Evolutionary conservation across 2,329 filamentous ascomycete species (phyloP), one percentile per base, ranked within the genome.

Genomic region (Talaromyces islandicus): DNA sequence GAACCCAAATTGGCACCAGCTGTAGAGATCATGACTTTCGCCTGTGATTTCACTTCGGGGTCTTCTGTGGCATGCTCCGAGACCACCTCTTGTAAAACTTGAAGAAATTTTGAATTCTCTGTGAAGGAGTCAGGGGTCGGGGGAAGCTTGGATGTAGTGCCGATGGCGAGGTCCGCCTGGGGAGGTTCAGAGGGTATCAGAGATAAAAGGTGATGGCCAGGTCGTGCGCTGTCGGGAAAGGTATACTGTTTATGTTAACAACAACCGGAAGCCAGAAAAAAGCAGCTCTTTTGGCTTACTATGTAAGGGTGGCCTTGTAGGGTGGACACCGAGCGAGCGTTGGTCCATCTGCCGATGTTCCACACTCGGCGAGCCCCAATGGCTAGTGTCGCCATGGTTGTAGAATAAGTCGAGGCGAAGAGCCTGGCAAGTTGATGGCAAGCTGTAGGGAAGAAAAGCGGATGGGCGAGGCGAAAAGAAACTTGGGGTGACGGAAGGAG

Each of bases 21-120:
- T 2, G 82, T 81, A 2, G 83, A 86, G 5, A 81, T 80, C 75
- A 85, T 86, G 57, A 84, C 82, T 43, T 82, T 77, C 3, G 85
- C 85, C 71, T 86, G 83, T 2, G 81, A 80, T 62, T 82, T 76
- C 11, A 85, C 80, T 21, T 80, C 77, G 0, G 83, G 83, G 62
- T 88, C 85, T 56, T 80, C 69, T 21, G 77, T 74, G 1, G 84
- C 85, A 68, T 86, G 72, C 38, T 81, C 71, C 29, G 77, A 72
- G 59, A 86, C 74, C 7, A 86, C 81, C 3, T 80, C 78, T 65
- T 86, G 82, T 0, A 88, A 72, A 56, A 85, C 81, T 11, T 74
- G 68, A 21, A 85, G 72, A 69, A 88, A 87, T 3, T 75, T 71
- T 0, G 76, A 78, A 68, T 87, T 88, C 64, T 84, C 80, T 30